These are phyloP conservation scores for Acarospora socialis DNA, from an alignment of 2,329 filamentous ascomycete species.

Conservation along the genomic window DNA sequence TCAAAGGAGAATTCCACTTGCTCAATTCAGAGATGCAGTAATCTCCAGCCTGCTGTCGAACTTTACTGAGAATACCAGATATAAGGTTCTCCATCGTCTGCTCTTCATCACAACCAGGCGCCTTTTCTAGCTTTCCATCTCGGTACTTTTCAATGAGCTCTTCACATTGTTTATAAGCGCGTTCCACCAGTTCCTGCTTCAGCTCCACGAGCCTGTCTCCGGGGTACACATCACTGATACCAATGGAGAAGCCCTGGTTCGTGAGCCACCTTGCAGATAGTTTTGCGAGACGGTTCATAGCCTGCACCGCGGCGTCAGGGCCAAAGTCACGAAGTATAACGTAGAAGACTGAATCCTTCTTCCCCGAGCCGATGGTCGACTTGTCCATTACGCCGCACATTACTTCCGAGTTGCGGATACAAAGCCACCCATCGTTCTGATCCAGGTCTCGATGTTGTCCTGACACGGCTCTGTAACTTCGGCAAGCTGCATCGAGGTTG, in stretches of 20 bases:
- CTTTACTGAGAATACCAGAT: constrained; percentile 80
- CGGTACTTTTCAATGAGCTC: constrained; percentile 71
- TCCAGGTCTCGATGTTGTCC: constrained; percentile 56
- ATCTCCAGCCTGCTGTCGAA: constrained; percentile 79
- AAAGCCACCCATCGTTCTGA: constrained; percentile 76
- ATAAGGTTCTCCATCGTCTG: constrained; percentile 82
- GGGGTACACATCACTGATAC: constrained; percentile 87
- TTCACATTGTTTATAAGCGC: constrained; percentile 69
- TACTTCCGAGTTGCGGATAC: constrained; percentile 89
- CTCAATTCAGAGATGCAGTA: constrained; percentile 84
- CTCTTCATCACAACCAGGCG: constrained; percentile 79
- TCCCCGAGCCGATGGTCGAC: constrained; percentile 87
- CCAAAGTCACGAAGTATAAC: constrained; percentile 92
- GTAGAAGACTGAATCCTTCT: constrained; percentile 97
- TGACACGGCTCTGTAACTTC: constrained; percentile 54
- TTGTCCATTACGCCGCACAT: constrained; percentile 99
- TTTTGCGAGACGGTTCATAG: constrained; percentile 89
- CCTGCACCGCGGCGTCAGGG: constrained; percentile 69
- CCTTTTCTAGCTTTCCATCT: constrained; percentile 66
- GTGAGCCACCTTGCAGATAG: constrained; percentile 78
- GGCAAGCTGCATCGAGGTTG: constrained; percentile 86
- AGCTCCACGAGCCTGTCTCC: constrained; percentile 52
- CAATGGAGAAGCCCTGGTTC: constrained; percentile 89
- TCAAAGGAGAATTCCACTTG: constrained; percentile 77
- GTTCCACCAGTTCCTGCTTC: constrained; percentile 62